phyloP scores from a whole-genome alignment of 352 stramenopile genomes.

The Stramenopiles sp. region DNA sequence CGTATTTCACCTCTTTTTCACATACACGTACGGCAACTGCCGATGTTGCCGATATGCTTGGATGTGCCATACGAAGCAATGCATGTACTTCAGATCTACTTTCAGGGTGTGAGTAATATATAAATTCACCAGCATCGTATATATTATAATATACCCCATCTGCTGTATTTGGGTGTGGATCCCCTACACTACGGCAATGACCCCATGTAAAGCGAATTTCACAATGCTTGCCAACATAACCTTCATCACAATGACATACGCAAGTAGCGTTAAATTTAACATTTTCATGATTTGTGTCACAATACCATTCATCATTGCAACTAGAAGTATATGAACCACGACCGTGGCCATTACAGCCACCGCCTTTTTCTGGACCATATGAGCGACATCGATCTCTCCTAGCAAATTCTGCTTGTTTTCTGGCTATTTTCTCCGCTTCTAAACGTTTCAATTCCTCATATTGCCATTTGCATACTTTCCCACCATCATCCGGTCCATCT shows the following conservation, averaged over 20 bases:
- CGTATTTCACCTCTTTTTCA: background rate
- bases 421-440: background rate
- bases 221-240: background rate
- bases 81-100: background rate
- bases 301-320: background rate
- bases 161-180: slow-evolving; percentile 8
- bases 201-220: background rate
- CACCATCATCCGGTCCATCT: background rate
- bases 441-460: background rate
- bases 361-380: background rate
- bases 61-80: background rate
- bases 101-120: background rate
- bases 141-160: background rate
- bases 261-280: slow-evolving; percentile 1
- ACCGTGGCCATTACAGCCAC: background rate
- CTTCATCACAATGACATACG: background rate
- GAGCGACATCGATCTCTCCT: background rate
- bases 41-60: background rate
- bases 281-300: background rate
- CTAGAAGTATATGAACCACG: background rate
- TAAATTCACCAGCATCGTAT: slow-evolving; percentile 3
- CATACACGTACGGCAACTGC: background rate
- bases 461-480: background rate
- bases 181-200: slow-evolving; percentile 5
- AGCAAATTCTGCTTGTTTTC: background rate